These are phyloP conservation scores for Candida yuanshanica DNA, from an alignment of 805 yeast species.

Conservation along the genomic window DNA sequence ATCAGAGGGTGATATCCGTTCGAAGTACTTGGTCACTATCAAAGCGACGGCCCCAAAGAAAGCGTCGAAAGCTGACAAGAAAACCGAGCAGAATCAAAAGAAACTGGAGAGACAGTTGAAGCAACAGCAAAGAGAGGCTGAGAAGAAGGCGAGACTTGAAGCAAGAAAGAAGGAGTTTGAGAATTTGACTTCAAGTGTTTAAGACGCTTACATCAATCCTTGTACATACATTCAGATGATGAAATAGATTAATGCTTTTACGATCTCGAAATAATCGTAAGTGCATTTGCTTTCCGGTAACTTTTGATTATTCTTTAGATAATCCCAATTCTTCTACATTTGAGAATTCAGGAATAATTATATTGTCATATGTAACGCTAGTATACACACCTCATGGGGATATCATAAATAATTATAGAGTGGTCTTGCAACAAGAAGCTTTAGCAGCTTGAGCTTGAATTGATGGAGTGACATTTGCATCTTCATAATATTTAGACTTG, in stretches of 20 bases:
- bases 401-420: too few species aligned
- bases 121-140: slow-evolving; percentile 19
- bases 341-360: too few species aligned
- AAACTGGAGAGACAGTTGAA: slow-evolving; percentile 20
- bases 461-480: not conserved
- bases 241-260: not conserved
- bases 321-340: too few species aligned
- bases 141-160: slow-evolving; percentile 17
- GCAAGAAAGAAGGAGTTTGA: slow-evolving; percentile 13
- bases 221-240: not conserved
- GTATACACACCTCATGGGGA: too few species aligned
- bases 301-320: too few species aligned
- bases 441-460: not conserved
- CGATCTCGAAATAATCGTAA: not conserved
- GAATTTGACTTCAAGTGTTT: slow-evolving; percentile 4
- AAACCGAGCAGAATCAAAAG: slow-evolving; percentile 12
- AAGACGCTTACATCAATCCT: not conserved
- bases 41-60: slow-evolving; percentile 20
- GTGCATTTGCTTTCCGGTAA: not conserved
- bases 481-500: slow-evolving; percentile 30
- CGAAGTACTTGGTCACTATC: slow-evolving; percentile 23
- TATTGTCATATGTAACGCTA: too few species aligned
- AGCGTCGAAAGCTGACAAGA: slow-evolving; percentile 8
- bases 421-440: slow-evolving; percentile 1
- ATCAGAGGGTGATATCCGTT: slow-evolving; percentile 25